Conservation (phyloP, 768 basidiomycete genomes). For the Leccinum longicurvipes region DNA sequence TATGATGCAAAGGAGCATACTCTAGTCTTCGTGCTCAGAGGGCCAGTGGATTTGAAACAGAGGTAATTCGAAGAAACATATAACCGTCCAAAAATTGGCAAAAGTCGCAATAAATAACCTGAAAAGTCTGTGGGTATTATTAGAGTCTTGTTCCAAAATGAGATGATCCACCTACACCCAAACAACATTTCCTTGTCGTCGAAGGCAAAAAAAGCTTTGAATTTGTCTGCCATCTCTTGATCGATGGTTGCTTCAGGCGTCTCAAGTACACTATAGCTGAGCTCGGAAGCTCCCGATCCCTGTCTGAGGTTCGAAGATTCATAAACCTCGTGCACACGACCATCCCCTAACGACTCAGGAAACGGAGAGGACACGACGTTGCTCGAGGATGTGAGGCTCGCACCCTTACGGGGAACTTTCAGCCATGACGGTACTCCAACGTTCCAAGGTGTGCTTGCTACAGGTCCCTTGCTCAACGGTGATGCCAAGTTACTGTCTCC, state of each 20-base stretch:
- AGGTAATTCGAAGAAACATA: slow-evolving; percentile 92
- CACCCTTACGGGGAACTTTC: slow-evolving; percentile 41
- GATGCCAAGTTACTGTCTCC: slow-evolving; percentile 40
- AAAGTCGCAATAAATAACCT: slow-evolving; percentile 82
- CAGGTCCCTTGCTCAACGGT: slow-evolving; percentile 44
- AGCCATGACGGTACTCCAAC: slow-evolving; percentile 75
- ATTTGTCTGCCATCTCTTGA: slow-evolving; percentile 66
- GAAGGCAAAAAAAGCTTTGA: slow-evolving; percentile 78
- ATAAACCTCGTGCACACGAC: slow-evolving; percentile 59
- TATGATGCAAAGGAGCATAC: slow-evolving; percentile 43
- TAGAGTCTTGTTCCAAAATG: neutral
- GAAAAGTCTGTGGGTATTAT: slow-evolving; percentile 68
- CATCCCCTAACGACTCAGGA: slow-evolving; percentile 26
- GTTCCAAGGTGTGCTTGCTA: slow-evolving; percentile 43
- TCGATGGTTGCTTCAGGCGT: slow-evolving; percentile 63
- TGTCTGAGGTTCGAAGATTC: slow-evolving; percentile 19
- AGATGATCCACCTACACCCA: slow-evolving; percentile 63
- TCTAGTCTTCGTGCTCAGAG: slow-evolving; percentile 75
- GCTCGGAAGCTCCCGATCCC: slow-evolving; percentile 42
- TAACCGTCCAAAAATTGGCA: slow-evolving; percentile 86
- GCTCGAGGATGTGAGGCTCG: slow-evolving; percentile 34
- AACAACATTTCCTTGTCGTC: slow-evolving; percentile 84
- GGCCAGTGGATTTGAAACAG: slow-evolving; percentile 90
- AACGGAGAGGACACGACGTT: slow-evolving; percentile 18
- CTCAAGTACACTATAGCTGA: slow-evolving; percentile 82